Conservation (phyloP, 2,329 filamentous ascomycete genomes). For the Ceratocystiopsis minuta region DNA sequence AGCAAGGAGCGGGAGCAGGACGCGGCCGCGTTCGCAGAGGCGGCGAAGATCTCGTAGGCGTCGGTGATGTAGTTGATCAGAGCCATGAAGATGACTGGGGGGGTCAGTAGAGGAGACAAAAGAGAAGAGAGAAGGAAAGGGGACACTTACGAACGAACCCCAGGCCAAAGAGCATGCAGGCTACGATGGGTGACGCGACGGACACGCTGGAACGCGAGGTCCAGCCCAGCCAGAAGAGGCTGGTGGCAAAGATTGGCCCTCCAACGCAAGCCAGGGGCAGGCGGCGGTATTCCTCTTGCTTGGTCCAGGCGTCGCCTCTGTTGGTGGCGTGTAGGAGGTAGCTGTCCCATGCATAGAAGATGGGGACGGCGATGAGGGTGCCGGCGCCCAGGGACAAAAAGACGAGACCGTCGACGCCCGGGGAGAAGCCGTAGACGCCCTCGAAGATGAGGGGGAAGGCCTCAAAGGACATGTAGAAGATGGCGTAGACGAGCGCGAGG, state of each 20-base stretch:
- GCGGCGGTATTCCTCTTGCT: conserved; percentile 46
- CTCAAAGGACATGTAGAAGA: conserved; percentile 57
- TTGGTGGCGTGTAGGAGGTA: conserved; percentile 34
- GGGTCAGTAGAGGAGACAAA: neutral
- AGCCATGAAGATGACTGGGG: conserved; percentile 36
- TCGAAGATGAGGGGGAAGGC: conserved; percentile 56
- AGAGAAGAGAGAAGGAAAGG: neutral
- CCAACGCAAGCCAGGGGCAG: conserved; percentile 55
- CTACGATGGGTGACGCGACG: conserved; percentile 39
- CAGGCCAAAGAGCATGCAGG: conserved; percentile 42
- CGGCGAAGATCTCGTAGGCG: conserved; percentile 48
- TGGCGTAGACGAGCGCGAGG: conserved; percentile 49
- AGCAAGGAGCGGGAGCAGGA: conserved; percentile 30
- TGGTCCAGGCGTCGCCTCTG: conserved; percentile 35
- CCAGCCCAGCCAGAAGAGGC: conserved; percentile 46
- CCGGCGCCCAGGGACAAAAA: conserved; percentile 54
- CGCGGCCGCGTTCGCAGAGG: conserved; percentile 34
- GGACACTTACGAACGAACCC: conserved; percentile 23
- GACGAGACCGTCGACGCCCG: conserved; percentile 46
- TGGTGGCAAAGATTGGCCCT: conserved; percentile 41
- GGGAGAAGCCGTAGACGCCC: conserved; percentile 40
- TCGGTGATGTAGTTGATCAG: conserved; percentile 28
- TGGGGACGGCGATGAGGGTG: conserved; percentile 34
- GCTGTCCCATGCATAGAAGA: conserved; percentile 49
- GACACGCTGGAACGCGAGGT: conserved; percentile 27